A percentile compares a stretch with the other conserved stretches of the same genome.
These are phyloP conservation scores for Thamnidium elegans DNA, from an alignment of 192 early-diverging fungal genomes.

Conservation along the genomic window DNA sequence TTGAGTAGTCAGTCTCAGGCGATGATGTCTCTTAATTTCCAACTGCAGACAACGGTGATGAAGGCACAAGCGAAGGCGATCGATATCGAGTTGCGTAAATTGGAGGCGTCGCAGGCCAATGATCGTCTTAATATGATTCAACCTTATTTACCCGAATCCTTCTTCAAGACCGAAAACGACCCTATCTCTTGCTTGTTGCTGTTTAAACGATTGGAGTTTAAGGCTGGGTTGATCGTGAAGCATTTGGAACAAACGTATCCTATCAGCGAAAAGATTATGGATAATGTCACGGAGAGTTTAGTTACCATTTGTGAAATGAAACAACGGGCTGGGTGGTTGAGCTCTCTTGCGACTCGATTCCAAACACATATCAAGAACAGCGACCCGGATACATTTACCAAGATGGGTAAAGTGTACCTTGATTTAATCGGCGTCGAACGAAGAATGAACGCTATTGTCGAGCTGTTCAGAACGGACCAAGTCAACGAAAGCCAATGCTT, in stretches of 20 bases:
- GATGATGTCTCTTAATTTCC: slow-evolving; percentile 77
- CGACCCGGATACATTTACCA: slow-evolving; percentile 65
- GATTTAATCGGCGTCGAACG: slow-evolving; percentile 78
- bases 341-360: slow-evolving; percentile 63
- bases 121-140: slow-evolving; percentile 61
- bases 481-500: slow-evolving; percentile 61
- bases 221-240: slow-evolving; percentile 68
- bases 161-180: slow-evolving; percentile 76
- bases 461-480: slow-evolving; percentile 75
- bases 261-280: slow-evolving; percentile 55
- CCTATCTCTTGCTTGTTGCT: slow-evolving; percentile 69
- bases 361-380: slow-evolving; percentile 64
- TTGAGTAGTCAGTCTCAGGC: slow-evolving; percentile 69
- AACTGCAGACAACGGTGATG: slow-evolving; percentile 73
- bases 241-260: slow-evolving; percentile 62
- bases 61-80: slow-evolving; percentile 88
- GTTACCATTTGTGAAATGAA: slow-evolving; percentile 56
- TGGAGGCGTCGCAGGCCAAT: slow-evolving; percentile 82
- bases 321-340: slow-evolving; percentile 65
- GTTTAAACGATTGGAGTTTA: slow-evolving; percentile 79
- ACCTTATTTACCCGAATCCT: slow-evolving; percentile 82
- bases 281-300: slow-evolving; percentile 49
- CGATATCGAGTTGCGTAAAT: slow-evolving; percentile 82
- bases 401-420: slow-evolving; percentile 67
- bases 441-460: slow-evolving; percentile 68